These are phyloP conservation scores for Tuber aestivum DNA, from an alignment of 495 filamentous ascomycete genomes.

Conservation along the genomic window DNA sequence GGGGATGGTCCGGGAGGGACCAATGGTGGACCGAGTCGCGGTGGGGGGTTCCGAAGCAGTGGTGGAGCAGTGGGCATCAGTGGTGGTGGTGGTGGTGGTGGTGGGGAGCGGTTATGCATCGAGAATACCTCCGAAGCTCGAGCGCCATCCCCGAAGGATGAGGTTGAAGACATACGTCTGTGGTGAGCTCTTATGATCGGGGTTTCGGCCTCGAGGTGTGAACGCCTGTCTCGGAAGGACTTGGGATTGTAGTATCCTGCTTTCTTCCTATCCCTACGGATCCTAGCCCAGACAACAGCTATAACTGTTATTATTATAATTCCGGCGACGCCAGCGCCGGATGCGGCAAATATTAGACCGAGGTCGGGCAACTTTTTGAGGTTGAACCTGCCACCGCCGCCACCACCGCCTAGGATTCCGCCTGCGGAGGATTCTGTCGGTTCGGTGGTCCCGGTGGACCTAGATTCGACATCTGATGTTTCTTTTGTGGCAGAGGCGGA, in stretches of 20 bases:
- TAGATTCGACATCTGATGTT: neutral
- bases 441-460: neutral
- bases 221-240: slow-evolving; percentile 37
- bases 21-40: slow-evolving; percentile 2
- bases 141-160: slow-evolving; percentile 36
- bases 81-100: slow-evolving; percentile 27
- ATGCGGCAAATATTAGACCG: slow-evolving; percentile 33
- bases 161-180: slow-evolving; percentile 31
- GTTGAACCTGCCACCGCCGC: slow-evolving; percentile 3
- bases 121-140: slow-evolving; percentile 12
- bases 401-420: neutral
- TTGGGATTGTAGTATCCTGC: slow-evolving; percentile 29
- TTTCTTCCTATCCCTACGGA: slow-evolving; percentile 35
- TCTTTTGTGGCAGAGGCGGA: slow-evolving; percentile 1
- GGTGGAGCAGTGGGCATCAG: slow-evolving; percentile 19
- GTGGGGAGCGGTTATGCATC: slow-evolving; percentile 16
- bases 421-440: slow-evolving; percentile 11
- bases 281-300: slow-evolving; percentile 35
- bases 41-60: slow-evolving; percentile 27
- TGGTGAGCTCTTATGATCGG: slow-evolving; percentile 25
- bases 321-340: slow-evolving; percentile 33
- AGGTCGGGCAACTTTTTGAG: slow-evolving; percentile 26
- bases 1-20: neutral
- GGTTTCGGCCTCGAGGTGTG: slow-evolving; percentile 27
- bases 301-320: slow-evolving; percentile 31